These are phyloP conservation scores for Lanzia echinophila DNA, from an alignment of 2,329 filamentous ascomycete genomes.

Conservation along the genomic window DNA sequence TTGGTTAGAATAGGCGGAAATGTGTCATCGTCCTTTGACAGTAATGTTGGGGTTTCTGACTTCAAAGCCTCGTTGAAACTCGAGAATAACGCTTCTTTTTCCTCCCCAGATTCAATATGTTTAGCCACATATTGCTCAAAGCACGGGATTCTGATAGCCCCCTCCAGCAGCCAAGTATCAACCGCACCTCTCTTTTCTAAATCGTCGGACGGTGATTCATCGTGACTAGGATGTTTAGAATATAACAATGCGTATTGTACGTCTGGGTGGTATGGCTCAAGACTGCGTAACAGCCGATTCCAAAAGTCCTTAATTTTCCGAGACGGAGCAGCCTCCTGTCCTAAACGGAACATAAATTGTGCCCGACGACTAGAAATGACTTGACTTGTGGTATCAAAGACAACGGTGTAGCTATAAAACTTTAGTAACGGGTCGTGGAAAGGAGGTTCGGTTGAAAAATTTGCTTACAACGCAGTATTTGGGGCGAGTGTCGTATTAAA, in stretches of 20 bases:
- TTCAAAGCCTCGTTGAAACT: not conserved
- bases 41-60: conserved; percentile 1
- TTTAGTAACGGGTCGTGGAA: not conserved
- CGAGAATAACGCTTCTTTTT: conserved; percentile 1
- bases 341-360: conserved; percentile 68
- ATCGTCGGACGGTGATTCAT: conserved; percentile 19
- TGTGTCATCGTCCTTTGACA: not conserved
- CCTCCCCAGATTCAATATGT: not conserved
- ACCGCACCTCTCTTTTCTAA: conserved; percentile 14
- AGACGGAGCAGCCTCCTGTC: conserved; percentile 66
- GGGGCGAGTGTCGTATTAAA: conserved; percentile 13
- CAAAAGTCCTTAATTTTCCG: conserved; percentile 67
- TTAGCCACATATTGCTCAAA: not conserved
- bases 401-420: conserved; percentile 46
- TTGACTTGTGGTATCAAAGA: conserved; percentile 71
- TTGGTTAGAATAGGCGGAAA: not conserved
- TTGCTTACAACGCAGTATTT: conserved; percentile 16
- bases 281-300: conserved; percentile 57
- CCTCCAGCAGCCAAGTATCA: conserved; percentile 20
- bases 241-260: conserved; percentile 72
- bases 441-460: not conserved
- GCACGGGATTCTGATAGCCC: conserved; percentile 13
- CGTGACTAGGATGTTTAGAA: conserved; percentile 58
- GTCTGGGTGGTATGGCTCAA: conserved; percentile 67
- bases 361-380: conserved; percentile 71